Percentiles rank a stretch among this genome's conserved stretches.
These are phyloP conservation scores for Cajanus cajan DNA, from an alignment of 306 rosid species.

Conservation along the genomic window DNA sequence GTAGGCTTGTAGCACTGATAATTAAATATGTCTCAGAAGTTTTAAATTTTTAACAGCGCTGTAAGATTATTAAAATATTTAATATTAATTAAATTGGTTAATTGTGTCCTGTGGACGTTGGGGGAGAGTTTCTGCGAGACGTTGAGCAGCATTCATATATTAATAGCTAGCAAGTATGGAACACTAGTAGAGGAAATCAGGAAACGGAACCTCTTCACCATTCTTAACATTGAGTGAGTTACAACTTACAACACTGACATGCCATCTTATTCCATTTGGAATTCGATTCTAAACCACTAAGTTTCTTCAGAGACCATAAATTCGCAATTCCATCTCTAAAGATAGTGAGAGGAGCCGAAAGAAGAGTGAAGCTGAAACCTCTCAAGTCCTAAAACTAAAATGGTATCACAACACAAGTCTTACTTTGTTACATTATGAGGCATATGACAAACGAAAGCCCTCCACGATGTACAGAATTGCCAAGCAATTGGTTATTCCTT, in stretches of 20 bases:
- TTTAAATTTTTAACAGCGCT: no score
- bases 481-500: conserved; percentile 41
- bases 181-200: no score
- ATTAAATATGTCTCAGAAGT: no score
- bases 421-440: not conserved
- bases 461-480: conserved; percentile 32
- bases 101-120: no score
- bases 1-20: no score
- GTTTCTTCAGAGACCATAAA: conserved; percentile 2
- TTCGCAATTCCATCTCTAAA: not conserved
- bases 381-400: not conserved
- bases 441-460: not conserved
- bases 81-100: no score
- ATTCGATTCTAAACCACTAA: conserved; percentile 22
- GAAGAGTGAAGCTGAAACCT: not conserved
- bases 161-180: not conserved
- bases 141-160: not conserved
- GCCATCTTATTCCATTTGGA: conserved; percentile 25
- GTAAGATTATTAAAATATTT: no score
- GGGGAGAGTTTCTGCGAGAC: no score
- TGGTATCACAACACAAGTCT: not conserved
- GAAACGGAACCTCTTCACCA: not conserved
- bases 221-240: not conserved
- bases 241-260: not conserved
- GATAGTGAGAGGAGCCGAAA: not conserved